These are phyloP conservation scores for Puccinia horiana DNA, from an alignment of 1,284 basidiomycete genomes.

Conservation along the genomic window DNA sequence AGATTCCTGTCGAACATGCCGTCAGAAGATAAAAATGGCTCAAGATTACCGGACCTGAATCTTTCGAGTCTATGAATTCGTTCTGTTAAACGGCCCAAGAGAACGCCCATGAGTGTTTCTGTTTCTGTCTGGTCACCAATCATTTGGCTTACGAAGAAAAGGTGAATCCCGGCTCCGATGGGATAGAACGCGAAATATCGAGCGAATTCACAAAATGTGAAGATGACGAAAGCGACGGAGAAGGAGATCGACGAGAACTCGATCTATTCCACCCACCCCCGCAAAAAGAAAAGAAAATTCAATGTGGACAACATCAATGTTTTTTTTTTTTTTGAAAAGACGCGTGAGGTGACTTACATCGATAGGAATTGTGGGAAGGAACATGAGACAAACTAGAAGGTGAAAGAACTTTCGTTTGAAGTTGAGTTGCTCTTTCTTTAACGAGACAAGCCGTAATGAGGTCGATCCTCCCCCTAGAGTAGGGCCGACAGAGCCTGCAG, in stretches of 20 bases:
- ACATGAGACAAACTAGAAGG: conserved; percentile 90
- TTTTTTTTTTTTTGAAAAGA: not conserved
- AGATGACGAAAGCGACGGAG: conserved; percentile 85
- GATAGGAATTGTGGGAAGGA: conserved; percentile 84
- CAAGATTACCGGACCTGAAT: conserved; percentile 91
- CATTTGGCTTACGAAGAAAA: conserved; percentile 79
- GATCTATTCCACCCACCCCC: not conserved
- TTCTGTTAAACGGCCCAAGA: conserved; percentile 58
- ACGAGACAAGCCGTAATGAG: not conserved
- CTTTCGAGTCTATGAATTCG: conserved; percentile 94
- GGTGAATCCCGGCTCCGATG: conserved; percentile 85
- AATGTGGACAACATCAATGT: not conserved
- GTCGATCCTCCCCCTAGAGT: not conserved
- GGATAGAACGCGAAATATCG: conserved; percentile 98
- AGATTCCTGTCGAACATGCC: conserved; percentile 87
- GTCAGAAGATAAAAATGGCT: conserved; percentile 96
- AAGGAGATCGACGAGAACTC: conserved; percentile 64
- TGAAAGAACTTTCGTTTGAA: conserved; percentile 98
- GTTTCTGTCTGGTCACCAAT: no score
- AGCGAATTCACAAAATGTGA: conserved; percentile 93
- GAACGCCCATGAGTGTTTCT: not conserved
- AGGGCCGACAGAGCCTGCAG: not conserved
- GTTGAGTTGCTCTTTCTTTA: conserved; percentile 64
- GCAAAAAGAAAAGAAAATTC: conserved; percentile 49
- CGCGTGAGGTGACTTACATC: conserved; percentile 69